Base-by-base conservation (phyloP, 129 eudicot species). In the Chrysanthemum makinoi region DNA sequence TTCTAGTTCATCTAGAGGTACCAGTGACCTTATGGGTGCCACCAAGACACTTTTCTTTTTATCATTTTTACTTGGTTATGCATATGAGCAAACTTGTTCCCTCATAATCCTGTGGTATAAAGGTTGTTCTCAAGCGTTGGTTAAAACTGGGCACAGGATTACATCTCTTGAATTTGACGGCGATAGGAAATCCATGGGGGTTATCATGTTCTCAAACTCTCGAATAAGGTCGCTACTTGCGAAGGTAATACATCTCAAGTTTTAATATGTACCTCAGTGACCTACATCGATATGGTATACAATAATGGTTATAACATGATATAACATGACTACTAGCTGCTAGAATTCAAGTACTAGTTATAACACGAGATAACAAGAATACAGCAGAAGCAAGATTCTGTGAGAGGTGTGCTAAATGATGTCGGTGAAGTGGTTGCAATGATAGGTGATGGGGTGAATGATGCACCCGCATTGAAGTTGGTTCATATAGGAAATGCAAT, bases 381-480 rank as follows among this genome's bases (percentile, higher is more conserved):
- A 95, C 99, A 17, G 97, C 99, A 15, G 99, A 95, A 80, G 97
- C 97, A 67, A 95, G 90, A 19, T 95, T 97, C 75, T 88, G 88
- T 50, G 99, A 95, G 48, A 95, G 90, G 3, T 87, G 99, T 49
- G 85, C 90, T 18, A n/a, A n/a, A n/a, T n/a, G n/a, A n/a, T n/a
- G n/a, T n/a, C n/a, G n/a, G n/a, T n/a, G n/a, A n/a, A n/a, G n/a
- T n/a, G n/a, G n/a, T n/a, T n/a, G n/a, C n/a, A n/a, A n/a, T n/a
- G n/a, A n/a, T n/a, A n/a, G n/a, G n/a, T n/a, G n/a, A n/a, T n/a
- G n/a, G n/a, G n/a, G n/a, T n/a, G n/a, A n/a, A n/a, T n/a, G n/a
- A n/a, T n/a, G n/a, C n/a, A n/a, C n/a, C n/a, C n/a, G n/a, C n/a
- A n/a, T n/a, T n/a, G n/a, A n/a, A n/a, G n/a, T n/a, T n/a, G n/a